Base-by-base conservation (phyloP, 257 asterid species). In the Solanum pinnatisectum region DNA sequence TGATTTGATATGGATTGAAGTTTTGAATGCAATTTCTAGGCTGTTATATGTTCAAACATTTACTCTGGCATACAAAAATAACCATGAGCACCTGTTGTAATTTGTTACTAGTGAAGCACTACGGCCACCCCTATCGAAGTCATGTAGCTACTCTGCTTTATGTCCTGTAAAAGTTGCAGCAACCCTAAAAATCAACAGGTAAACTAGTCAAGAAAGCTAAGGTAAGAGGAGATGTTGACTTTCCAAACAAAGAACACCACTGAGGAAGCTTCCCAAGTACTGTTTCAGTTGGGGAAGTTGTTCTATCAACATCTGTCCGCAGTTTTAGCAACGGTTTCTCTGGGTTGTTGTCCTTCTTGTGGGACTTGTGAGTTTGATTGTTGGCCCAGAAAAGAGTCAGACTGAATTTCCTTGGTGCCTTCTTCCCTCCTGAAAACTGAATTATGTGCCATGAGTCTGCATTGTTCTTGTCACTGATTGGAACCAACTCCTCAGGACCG, bases 171-270 rank as follows among this genome's bases (percentile, higher is more conserved):
- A 44, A 27, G 35, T 42, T n/a, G 56, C 36, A 42, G 5, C 5
- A 78, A 44, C 22, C 85, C 93, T 91, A 94, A 71, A 93, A 91
- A 36, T 85, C 84, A 33, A 94, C 77, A 16, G 96, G 93, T 59
- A 95, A 90, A 86, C 89, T 90, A 67, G 76, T 93, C 78, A 96
- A 83, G 90, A 95, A 95, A n/a, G 98, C 94, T 84, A 95, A 89
- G 40, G 94, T 95, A 74, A 89, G 88, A 46, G 99, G 98, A 87
- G 96, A 92, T 1, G 98, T 93, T 13, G 98, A 96, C 91, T 96
- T 96, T 60, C 99, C 98, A 5, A 95, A 95, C 78, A 91, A 94
- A 84, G 98, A 93, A 88, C 98, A 96, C 99, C 99, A 95, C 9
- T 87, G 33, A 25, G 99, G 99, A 84, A 95, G 97, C 91, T 94